A percentile compares a stretch with the other conserved stretches of the same genome.
Conservation (phyloP, 2,329 filamentous ascomycete genomes). For the Pezicula neosporulosa region DNA sequence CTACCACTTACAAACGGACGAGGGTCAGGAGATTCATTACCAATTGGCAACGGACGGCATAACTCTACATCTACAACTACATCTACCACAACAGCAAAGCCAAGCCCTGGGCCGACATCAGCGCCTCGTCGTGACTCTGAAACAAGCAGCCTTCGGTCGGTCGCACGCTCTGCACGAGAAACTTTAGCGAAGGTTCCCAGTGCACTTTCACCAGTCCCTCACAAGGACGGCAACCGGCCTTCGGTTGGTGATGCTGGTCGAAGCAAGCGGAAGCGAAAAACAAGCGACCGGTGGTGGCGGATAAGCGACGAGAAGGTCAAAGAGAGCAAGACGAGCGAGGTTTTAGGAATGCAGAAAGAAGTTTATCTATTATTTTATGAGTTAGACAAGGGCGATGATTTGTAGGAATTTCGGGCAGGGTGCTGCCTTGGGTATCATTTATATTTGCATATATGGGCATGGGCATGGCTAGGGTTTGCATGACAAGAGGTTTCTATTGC, state of each 20-base stretch:
- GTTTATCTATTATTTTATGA: constrained; percentile 98
- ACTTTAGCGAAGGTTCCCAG: constrained; percentile 39
- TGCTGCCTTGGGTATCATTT: neutral
- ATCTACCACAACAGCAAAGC: constrained; percentile 10
- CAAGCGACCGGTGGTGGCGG: constrained; percentile 86
- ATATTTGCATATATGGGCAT: no score
- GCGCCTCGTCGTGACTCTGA: constrained; percentile 37
- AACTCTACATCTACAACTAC: constrained; percentile 6
- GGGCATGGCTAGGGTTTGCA: neutral
- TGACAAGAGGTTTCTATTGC: neutral
- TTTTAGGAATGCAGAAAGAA: constrained; percentile 90
- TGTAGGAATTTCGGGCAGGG: neutral
- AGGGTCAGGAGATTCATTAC: constrained; percentile 7
- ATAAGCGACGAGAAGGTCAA: constrained; percentile 97
- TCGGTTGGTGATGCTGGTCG: constrained; percentile 9
- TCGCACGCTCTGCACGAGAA: constrained; percentile 53
- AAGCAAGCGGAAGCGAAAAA: constrained; percentile 55
- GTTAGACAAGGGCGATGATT: constrained; percentile 42
- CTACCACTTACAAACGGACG: constrained; percentile 16
- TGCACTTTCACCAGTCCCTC: neutral
- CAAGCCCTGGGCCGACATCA: constrained; percentile 16
- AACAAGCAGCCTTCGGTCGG: constrained; percentile 49
- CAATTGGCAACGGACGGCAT: constrained; percentile 4
- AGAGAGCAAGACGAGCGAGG: constrained; percentile 88
- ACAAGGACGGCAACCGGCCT: constrained; percentile 2